phyloP scores from a whole-genome alignment of 768 basidiomycete species.

The Russula vinacea region DNA sequence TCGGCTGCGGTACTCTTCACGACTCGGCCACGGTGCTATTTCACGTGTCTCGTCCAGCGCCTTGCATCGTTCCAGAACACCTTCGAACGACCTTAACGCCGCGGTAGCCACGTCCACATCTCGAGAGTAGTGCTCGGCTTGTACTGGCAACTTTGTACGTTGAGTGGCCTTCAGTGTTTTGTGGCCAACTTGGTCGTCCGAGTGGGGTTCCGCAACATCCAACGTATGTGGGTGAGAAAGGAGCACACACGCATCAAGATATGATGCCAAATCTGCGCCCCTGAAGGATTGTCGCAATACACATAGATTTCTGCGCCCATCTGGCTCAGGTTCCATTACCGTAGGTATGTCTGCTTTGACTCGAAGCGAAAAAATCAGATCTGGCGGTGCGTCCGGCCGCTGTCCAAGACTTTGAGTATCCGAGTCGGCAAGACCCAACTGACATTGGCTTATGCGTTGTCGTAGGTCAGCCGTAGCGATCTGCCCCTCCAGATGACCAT shows the following conservation, averaged over 20 bases:
- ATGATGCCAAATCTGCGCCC: slow-evolving; percentile 27
- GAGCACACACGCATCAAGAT: slow-evolving; percentile 25
- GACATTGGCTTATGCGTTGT: slow-evolving; percentile 26
- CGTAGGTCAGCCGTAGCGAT: slow-evolving; percentile 24
- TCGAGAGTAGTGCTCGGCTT: slow-evolving; percentile 25
- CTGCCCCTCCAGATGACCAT: neutral
- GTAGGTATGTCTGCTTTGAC: slow-evolving; percentile 12
- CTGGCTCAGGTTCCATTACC: slow-evolving; percentile 4
- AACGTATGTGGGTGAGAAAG: slow-evolving; percentile 5
- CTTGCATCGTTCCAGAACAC: slow-evolving; percentile 8
- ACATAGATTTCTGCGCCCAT: slow-evolving; percentile 13
- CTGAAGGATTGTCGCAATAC: slow-evolving; percentile 16
- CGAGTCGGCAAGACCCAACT: slow-evolving; percentile 22
- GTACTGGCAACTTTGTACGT: slow-evolving; percentile 19
- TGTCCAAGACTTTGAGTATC: slow-evolving; percentile 3
- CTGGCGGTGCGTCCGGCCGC: neutral
- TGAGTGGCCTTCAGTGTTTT: slow-evolving; percentile 13
- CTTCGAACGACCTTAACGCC: slow-evolving; percentile 11
- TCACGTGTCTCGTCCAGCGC: slow-evolving; percentile 11
- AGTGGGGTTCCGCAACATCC: slow-evolving; percentile 25
- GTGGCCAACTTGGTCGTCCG: slow-evolving; percentile 60
- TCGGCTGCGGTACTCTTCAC: slow-evolving; percentile 25
- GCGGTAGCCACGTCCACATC: slow-evolving; percentile 18
- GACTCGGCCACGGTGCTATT: slow-evolving; percentile 3
- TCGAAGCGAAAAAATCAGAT: slow-evolving; percentile 20